Base-by-base conservation (phyloP, 169 alveolate genomes). In the Plasmodium vinckei region DNA sequence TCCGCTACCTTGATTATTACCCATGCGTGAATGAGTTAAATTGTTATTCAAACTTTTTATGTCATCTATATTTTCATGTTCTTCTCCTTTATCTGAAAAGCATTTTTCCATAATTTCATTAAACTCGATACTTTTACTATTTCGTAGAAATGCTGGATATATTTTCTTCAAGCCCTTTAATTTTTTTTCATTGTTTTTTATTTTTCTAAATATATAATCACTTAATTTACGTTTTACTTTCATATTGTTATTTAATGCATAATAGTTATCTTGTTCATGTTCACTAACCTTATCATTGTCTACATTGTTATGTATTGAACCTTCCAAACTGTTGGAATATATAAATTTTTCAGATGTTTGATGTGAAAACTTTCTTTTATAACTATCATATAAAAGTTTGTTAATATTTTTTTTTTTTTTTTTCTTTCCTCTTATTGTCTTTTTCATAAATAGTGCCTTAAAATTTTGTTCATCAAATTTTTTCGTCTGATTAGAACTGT, bases 181-280 rank as follows among this genome's bases (percentile, higher is more conserved):
- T 21, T 75, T 75, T 17, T 75, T 75, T 13, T 49, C 68, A 64
- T 75, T 75, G 1, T 75, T 75, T 56, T 63, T 75, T 57, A 75
- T 63, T 23, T 75, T 75, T 46, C 19, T 75, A 27, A 75, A 27
- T 27, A 75, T 75, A 17, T 63, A 75, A 17, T 75, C 88, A 46
- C 88, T 75, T n/a, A 75, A 75, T 56, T 75, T 75, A 57, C 88
- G 61, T 64, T 75, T 63, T 0, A 63, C 53, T 57, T 75, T 49
- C 21, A 39, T 25, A 23, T 75, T 75, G 27, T 73, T 73, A n/a
- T 25, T 46, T 46, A 21, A 23, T 15, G 49, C 27, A 13, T 49
- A 60, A 53, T 71, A 71, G 84, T 33, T 71, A 21, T 9, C 77
- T 4, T 44, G 9, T 0, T 42, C 64, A 7, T 13, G 7, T 3